phyloP scores from a whole-genome alignment of 805 yeast species.

The Teunomyces barrocoloradensis region DNA sequence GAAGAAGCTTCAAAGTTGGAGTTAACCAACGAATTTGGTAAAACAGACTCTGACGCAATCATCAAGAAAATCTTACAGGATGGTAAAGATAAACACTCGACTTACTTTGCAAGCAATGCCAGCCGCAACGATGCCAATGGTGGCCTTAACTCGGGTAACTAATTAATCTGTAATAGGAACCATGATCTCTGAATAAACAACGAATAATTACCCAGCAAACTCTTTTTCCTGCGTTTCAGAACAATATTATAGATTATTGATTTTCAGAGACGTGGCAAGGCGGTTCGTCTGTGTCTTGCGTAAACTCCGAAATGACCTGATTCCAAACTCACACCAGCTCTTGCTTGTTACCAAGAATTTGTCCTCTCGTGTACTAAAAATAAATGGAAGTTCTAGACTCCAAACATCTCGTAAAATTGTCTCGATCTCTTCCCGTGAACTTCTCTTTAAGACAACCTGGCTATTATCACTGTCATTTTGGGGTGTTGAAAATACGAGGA shows the following conservation, averaged over 20 bases:
- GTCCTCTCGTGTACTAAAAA: not conserved
- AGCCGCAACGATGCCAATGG: slow-evolving; percentile 47
- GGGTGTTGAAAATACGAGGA: not conserved
- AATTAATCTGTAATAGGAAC: not conserved
- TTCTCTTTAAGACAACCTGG: slow-evolving; percentile 6
- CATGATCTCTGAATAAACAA: no score
- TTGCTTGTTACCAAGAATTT: slow-evolving; percentile 9
- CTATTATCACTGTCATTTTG: not conserved
- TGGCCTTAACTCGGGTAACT: slow-evolving; percentile 21
- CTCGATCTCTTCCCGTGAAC: slow-evolving; percentile 20
- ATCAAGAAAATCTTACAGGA: slow-evolving; percentile 55
- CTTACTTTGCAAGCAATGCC: slow-evolving; percentile 17
- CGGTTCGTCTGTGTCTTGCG: not conserved
- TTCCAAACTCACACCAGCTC: slow-evolving; percentile 6
- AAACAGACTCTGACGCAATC: slow-evolving; percentile 51
- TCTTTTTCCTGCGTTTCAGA: no score
- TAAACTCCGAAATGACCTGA: slow-evolving; percentile 3
- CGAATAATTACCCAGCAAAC: no score
- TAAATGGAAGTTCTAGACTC: slow-evolving; percentile 28
- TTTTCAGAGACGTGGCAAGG: not conserved
- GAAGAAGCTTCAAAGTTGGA: slow-evolving; percentile 70
- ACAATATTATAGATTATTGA: no score
- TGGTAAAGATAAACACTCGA: slow-evolving; percentile 52
- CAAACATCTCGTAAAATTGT: slow-evolving; percentile 26
- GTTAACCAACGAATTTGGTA: slow-evolving; percentile 67